Base-by-base conservation (phyloP, 2,329 filamentous ascomycete species). In the Colletotrichum sp. region DNA sequence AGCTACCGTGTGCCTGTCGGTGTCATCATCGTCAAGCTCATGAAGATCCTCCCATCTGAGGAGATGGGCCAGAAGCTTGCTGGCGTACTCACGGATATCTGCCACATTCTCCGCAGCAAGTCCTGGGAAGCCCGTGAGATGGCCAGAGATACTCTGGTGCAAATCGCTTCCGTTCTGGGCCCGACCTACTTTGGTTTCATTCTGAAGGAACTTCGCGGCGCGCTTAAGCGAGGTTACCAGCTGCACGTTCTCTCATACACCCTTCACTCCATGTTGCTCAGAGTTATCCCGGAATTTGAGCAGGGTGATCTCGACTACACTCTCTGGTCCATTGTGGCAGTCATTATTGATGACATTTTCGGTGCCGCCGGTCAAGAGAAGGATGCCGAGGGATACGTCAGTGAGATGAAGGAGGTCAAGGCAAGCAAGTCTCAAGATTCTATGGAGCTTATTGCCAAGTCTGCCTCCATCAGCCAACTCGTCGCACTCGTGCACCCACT, bases 281-380 rank as follows among this genome's bases (percentile, higher is more conserved):
- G 92, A 7, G 92, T 93, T 10, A 92, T 94, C 13, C 93, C 95
- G 12, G 89, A 92, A 3, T 94, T 95, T 80, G 88, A 92, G 55
- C 93, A 95, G 21, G 97, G 98, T 28, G 95, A 96, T 79, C 87
- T 99, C 34, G 95, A 99, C 81, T 96, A 98, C 82, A 98, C 96
- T 81, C 87, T 98, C 10, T 87, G 91, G 5, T 90, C 94, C 13
- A 92, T 99, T 58, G 93, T 98, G 61, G 90, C 92, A 2, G 92
- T 99, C 58, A 93, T 99, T 78, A 97, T 99, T 95, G 97, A 99
- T 81, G 98, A 99, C 82, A 97, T 98, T 15, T 99, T 99, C 82
- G 98, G 98, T 34, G 92, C 93, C 8, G 94, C 94, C 38, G 97
- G 97, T 3, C 94, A 98, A 85, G 96, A 99, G 82, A 99, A 99